A percentile compares a stretch with the other conserved stretches of the same genome.
These are phyloP conservation scores for Arthrobotrys conoides DNA, from an alignment of 2,329 filamentous ascomycete species.

Conservation along the genomic window DNA sequence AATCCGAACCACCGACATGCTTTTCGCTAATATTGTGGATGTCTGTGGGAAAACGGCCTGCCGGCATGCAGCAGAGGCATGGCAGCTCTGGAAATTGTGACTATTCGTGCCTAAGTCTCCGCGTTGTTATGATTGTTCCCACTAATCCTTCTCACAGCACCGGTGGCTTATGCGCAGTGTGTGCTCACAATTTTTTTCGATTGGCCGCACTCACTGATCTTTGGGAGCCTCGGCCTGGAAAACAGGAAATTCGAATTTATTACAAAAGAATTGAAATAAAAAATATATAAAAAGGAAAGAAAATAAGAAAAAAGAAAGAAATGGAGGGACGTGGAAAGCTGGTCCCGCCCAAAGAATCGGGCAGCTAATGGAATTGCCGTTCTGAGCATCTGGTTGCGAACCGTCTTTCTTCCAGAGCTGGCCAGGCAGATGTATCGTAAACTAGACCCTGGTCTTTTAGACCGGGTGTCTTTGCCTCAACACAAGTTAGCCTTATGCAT, in stretches of 20 bases:
- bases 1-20: conserved; percentile 2
- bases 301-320: not conserved
- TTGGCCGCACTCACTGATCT: not conserved
- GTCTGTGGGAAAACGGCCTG: conserved; percentile 12
- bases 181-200: not conserved
- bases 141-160: conserved; percentile 6
- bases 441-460: conserved; percentile 9
- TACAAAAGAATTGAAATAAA: not conserved
- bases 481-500: conserved; percentile 16
- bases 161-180: conserved; percentile 11
- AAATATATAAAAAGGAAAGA: not conserved
- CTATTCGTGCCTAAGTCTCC: conserved; percentile 9
- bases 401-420: conserved; percentile 1
- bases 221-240: not conserved
- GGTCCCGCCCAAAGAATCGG: not conserved
- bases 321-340: not conserved
- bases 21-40: conserved; percentile 7
- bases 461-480: conserved; percentile 19
- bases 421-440: not conserved
- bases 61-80: conserved; percentile 1
- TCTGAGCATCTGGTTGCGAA: conserved; percentile 40
- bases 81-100: conserved; percentile 22
- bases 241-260: not conserved
- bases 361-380: conserved; percentile 8
- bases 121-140: not conserved